Conservation (phyloP, 2,329 filamentous ascomycete species). For the Fusarium pininemorale region DNA sequence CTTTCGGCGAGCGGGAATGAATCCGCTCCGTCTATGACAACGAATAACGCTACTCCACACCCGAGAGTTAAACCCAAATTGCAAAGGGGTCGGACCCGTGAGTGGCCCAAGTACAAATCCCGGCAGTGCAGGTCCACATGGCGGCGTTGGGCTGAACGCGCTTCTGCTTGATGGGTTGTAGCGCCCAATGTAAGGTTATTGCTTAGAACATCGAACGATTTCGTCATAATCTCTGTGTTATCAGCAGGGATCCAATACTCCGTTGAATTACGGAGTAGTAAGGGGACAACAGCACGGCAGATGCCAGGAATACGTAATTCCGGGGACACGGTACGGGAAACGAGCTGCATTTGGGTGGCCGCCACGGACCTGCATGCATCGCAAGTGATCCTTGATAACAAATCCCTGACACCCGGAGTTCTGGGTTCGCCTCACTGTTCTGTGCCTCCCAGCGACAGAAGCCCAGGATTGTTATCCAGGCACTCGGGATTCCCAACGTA, state of each 20-base stretch:
- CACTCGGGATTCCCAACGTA: neutral
- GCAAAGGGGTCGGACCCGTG: neutral
- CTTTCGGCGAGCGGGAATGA: neutral
- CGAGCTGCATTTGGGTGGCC: neutral
- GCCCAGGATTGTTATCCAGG: neutral
- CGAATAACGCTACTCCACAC: too few species aligned
- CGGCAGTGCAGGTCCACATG: neutral
- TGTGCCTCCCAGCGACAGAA: neutral
- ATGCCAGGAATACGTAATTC: neutral
- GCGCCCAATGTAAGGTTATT: neutral
- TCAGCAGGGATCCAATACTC: neutral
- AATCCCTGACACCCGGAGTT: neutral
- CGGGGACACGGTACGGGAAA: neutral
- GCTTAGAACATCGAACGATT: neutral
- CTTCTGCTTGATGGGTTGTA: neutral
- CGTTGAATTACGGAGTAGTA: rapidly evolving
- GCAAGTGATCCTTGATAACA: neutral
- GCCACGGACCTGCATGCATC: neutral
- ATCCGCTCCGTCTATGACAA: neutral
- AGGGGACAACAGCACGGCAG: neutral
- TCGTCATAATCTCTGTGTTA: neutral
- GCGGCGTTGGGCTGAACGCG: neutral
- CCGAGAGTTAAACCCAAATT: neutral
- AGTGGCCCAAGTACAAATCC: neutral
- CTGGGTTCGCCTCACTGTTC: neutral